Base-by-base conservation (phyloP, 73 alveolate genomes). In the Paramecium sexaurelia region DNA sequence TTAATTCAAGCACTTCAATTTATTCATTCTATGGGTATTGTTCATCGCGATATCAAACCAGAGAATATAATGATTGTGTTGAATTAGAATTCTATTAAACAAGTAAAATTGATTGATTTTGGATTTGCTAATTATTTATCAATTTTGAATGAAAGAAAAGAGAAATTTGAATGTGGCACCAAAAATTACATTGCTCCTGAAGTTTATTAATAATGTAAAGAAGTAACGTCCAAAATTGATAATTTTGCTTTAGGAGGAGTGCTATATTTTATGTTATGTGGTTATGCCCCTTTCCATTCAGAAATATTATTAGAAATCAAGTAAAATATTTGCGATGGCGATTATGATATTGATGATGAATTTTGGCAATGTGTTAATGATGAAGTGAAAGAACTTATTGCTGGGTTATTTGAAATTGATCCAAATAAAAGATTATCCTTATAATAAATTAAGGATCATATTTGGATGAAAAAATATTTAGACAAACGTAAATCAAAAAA, bases 11-110 rank as follows among this genome's bases (percentile, higher is more conserved):
- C 95, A 0, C 75, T 95, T 4, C 35, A 1, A 6, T 95, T 29
- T 51, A 84, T 93, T 88, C 87, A 92, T 47, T 92, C 92, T 27
- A 43, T 95, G 36, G 93, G 93, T 17, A 91, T 95, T 29, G 92
- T 95, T 13, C 98, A 95, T 73, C 83, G 98, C 41, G 98, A 95
- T 73, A 95, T 95, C 0, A 95, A 95, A 73, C 96, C 98, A 7
- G 98, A 95, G 68, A 95, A 95, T 78, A 85, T 85, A 7, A 55
- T 85, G 84, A 57, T 85, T 8, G 45, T 57, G 7, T 19, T 57
- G 67, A 55, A 32, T 26, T 17, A 55, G 56, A 66, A 85, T 39
- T 6, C 24, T 3, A 39, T 85, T 27, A 47, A 43, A 9, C 55
- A 20, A 45, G 90, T 85, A 19, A 85, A 85, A 39, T 7, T 85